Evolutionary conservation across 106 monocot genomes (phyloP), one percentile per base, ranked within the genome.

Genomic region (Dendrobium catenatum): DNA sequence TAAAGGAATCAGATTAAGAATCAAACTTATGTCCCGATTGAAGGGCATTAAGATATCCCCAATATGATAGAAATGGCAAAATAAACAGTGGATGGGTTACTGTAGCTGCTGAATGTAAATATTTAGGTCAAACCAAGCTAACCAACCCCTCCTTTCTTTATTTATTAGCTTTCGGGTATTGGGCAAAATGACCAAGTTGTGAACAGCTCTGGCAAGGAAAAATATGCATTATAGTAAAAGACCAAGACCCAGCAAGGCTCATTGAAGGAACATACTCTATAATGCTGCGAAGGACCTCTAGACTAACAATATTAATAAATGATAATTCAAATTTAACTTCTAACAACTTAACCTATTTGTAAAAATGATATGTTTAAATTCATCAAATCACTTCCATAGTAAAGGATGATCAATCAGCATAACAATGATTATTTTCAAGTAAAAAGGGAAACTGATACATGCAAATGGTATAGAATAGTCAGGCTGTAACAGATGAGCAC

Each of bases 251-350:
- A 15, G 70, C 4, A 70, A 70, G 70, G 31, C 70, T 70, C 16
- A 13, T 33, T 11, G 70, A 70, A 70, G 70, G 37, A 33, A 37
- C 70, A 29, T 70, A 70, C 11, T 70, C 70, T 4, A 70, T 33
- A 70, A 70, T 70, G 31, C 37, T 37, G 33, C 27, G 37, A 70
- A 31, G 13, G n/a, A 31, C 1, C 70, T 70, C 27, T 0, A 70
- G 37, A 37, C 70, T 37, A 70, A 70, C 33, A 37, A 70, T 70
- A 37, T 33, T 74, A 68, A 42, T 42, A 73, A 73, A 73, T 42
- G 17, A 41, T 18, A 41, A 68, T 42, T 42, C 40, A 73, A 73
- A 73, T 40, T 73, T 73, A 41, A 19, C 41, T 43, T 74, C 1
- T 5, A 74, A 42, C 42, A 74, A 9, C 73, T 74, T 49, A 26